phyloP scores from a whole-genome alignment of 306 rosid genomes.

The Canavalia ensiformis region DNA sequence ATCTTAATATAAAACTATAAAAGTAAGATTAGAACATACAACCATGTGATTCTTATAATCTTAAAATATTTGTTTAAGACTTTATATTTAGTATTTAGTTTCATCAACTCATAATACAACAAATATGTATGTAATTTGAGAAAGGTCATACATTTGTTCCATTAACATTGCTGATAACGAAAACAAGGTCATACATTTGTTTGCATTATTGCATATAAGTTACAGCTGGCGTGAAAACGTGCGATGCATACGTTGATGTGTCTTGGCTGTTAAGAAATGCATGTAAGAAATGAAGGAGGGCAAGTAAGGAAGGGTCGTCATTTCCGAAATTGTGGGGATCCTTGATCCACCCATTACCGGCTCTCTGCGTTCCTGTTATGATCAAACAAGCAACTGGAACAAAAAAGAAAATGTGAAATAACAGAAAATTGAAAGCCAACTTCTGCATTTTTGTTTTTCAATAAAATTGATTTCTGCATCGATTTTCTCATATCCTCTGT shows the following conservation, averaged over 20 bases:
- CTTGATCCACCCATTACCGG: conserved; percentile 53
- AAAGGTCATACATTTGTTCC: background rate
- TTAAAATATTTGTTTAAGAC: background rate
- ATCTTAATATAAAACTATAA: background rate
- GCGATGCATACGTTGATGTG: conserved; percentile 1
- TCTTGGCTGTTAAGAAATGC: background rate
- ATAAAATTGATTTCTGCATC: conserved; percentile 4
- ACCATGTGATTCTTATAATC: background rate
- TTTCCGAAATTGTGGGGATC: conserved; percentile 65
- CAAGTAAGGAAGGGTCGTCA: background rate
- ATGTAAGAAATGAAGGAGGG: background rate
- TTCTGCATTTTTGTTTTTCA: background rate
- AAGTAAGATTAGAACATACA: background rate
- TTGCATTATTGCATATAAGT: background rate
- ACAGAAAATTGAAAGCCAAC: conserved; percentile 22
- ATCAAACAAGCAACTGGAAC: conserved; percentile 36
- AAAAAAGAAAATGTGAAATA: background rate
- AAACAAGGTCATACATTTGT: conserved; percentile 2
- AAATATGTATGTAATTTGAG: background rate
- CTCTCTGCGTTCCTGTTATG: conserved; percentile 55
- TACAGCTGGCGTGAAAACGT: conserved; percentile 29
- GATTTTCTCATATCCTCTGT: conserved; percentile 31
- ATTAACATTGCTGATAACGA: background rate
- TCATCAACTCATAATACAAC: background rate
- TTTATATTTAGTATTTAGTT: background rate